phyloP scores from a whole-genome alignment of 2,329 filamentous ascomycete genomes.

The Fusarium annulatum region DNA sequence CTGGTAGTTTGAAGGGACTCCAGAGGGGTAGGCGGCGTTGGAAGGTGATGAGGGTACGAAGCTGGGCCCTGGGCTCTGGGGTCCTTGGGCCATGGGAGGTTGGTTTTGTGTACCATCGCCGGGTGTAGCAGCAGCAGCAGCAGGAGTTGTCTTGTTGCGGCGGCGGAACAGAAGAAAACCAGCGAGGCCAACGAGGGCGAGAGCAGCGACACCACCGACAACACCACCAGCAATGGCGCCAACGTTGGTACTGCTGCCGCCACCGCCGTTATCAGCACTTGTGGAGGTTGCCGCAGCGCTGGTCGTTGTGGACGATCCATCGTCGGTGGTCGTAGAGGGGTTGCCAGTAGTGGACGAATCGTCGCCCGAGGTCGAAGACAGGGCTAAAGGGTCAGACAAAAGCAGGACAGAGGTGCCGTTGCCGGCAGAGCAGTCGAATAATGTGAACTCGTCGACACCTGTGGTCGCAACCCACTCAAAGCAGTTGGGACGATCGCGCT shows the following conservation, averaged over 20 bases:
- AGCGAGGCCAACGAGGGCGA: slow-evolving; percentile 54
- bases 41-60: slow-evolving; percentile 39
- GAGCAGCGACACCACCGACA: slow-evolving; percentile 57
- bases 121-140: slow-evolving; percentile 24
- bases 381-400: too few relatives aligned
- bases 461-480: too few relatives aligned
- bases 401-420: too few relatives aligned
- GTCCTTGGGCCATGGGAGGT: slow-evolving; percentile 34
- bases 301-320: slow-evolving; percentile 8
- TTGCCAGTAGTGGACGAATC: too few relatives aligned
- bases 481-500: too few relatives aligned
- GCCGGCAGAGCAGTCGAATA: too few relatives aligned
- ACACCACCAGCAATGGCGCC: slow-evolving; percentile 60
- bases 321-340: slow-evolving; percentile 10
- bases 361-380: too few relatives aligned
- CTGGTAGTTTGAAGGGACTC: slow-evolving; percentile 43
- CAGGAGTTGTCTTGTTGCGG: slow-evolving; percentile 46
- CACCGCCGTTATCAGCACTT: slow-evolving; percentile 44
- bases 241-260: slow-evolving; percentile 46
- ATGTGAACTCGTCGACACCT: too few relatives aligned
- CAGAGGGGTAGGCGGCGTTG: slow-evolving; percentile 42
- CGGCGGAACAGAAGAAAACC: slow-evolving; percentile 57
- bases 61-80: slow-evolving; percentile 37
- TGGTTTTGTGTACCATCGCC: slow-evolving; percentile 19
- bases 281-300: slow-evolving; percentile 12